These are phyloP conservation scores for Gaeumannomyces sp. DNA, from an alignment of 2,329 filamentous ascomycete species.

Conservation along the genomic window DNA sequence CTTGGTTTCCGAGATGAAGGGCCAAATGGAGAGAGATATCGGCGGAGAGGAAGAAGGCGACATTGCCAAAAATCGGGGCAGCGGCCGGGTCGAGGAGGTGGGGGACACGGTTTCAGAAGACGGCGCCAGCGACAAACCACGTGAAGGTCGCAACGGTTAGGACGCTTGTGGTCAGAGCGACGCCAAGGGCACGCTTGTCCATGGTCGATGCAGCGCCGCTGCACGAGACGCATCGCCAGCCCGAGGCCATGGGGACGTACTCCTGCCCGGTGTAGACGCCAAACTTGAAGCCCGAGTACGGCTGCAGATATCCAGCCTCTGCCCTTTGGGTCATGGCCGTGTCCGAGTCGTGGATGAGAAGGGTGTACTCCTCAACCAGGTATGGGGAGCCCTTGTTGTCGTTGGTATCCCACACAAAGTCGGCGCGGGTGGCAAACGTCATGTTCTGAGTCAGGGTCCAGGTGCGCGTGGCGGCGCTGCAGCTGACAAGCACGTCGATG, in stretches of 20 bases:
- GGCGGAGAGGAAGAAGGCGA: neutral
- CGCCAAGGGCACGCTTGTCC: constrained; percentile 41
- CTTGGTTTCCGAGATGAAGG: neutral
- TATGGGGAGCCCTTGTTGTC: constrained; percentile 40
- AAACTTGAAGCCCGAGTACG: constrained; percentile 44
- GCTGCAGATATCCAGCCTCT: constrained; percentile 49
- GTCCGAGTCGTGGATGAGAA: constrained; percentile 56
- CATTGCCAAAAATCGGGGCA: neutral
- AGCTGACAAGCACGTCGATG: constrained; percentile 53
- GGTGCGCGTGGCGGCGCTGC: constrained; percentile 42
- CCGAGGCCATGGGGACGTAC: constrained; percentile 43
- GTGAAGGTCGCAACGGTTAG: constrained; percentile 56
- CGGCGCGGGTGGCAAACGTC: constrained; percentile 45
- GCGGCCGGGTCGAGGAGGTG: neutral
- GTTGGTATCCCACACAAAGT: constrained; percentile 55
- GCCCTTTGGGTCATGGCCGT: constrained; percentile 42
- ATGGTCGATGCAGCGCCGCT: constrained; percentile 42
- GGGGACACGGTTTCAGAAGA: constrained; percentile 16
- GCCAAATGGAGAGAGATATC: neutral
- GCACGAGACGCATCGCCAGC: constrained; percentile 53
- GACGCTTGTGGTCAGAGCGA: constrained; percentile 47
- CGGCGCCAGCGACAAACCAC: constrained; percentile 54
- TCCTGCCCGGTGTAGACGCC: constrained; percentile 49
- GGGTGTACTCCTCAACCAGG: constrained; percentile 50
- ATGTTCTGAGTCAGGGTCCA: constrained; percentile 61